These are phyloP conservation scores for Fusarium nodosum DNA, from an alignment of 2,329 filamentous ascomycete species.

Conservation along the genomic window DNA sequence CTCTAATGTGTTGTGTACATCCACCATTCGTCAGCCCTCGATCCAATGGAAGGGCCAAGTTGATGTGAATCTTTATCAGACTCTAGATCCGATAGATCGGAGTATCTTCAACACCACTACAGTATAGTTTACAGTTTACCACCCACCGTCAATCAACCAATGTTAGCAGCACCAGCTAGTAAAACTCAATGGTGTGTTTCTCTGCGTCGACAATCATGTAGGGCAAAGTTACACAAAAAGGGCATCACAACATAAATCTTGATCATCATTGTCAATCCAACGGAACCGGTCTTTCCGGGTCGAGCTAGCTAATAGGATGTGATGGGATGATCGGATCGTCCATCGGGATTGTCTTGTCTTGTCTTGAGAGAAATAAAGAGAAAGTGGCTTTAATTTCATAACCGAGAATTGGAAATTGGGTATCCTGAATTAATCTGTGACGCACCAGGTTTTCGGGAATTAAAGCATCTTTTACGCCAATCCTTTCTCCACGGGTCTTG, in stretches of 20 bases:
- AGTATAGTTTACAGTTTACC: background rate
- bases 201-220: constrained; percentile 17
- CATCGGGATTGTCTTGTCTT: background rate
- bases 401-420: constrained; percentile 11
- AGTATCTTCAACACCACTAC: constrained; percentile 30
- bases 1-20: background rate
- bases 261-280: constrained; percentile 4
- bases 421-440: constrained; percentile 32
- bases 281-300: constrained; percentile 30
- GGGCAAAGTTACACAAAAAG: constrained; percentile 24
- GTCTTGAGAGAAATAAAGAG: constrained; percentile 9
- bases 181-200: constrained; percentile 24
- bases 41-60: constrained; percentile 10
- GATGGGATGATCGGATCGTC: constrained; percentile 1
- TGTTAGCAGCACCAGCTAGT: background rate
- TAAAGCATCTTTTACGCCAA: constrained; percentile 9
- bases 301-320: background rate
- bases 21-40: constrained; percentile 17
- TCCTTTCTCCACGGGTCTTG: constrained; percentile 33
- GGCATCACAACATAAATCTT: constrained; percentile 4
- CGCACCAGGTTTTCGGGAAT: constrained; percentile 42
- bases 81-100: constrained; percentile 39
- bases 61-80: constrained; percentile 15
- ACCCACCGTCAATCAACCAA: background rate
- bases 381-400: constrained; percentile 41